Evolutionary conservation across 805 yeast species (phyloP).

Genomic region (Kockiozyma suomiensis): DNA sequence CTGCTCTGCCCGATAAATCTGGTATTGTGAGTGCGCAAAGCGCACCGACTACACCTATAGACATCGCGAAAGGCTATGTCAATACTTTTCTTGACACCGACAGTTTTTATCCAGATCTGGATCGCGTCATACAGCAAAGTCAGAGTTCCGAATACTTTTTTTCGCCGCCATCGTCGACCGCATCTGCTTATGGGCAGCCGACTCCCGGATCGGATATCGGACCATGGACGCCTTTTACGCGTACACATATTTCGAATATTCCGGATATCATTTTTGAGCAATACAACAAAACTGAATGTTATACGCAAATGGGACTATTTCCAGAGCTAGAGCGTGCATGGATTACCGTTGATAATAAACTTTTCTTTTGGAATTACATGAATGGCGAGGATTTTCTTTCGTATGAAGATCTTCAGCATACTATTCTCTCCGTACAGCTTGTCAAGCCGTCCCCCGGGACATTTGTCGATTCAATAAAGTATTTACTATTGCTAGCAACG

Average conservation of each 20-base stretch:
- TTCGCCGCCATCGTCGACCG: background rate
- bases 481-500: conserved; percentile 76
- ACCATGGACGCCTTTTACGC: conserved; percentile 66
- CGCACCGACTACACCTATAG: conserved; percentile 17
- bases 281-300: conserved; percentile 62
- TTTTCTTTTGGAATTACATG: conserved; percentile 80
- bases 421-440: conserved; percentile 72
- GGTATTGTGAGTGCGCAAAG: background rate
- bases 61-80: conserved; percentile 30
- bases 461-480: conserved; percentile 75
- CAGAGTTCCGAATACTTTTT: conserved; percentile 39
- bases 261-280: conserved; percentile 82
- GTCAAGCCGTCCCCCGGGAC: conserved; percentile 82
- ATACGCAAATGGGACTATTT: conserved; percentile 79
- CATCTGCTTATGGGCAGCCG: conserved; percentile 3
- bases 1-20: background rate
- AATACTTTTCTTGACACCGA: conserved; percentile 40
- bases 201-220: conserved; percentile 29
- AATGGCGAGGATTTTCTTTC: conserved; percentile 69
- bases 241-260: conserved; percentile 64
- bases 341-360: conserved; percentile 79
- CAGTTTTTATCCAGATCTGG: conserved; percentile 43
- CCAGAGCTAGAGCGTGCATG: conserved; percentile 81
- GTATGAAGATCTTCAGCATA: conserved; percentile 78
- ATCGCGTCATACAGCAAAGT: conserved; percentile 40